Base-by-base conservation (phyloP, 257 asterid genomes). In the Anisodus acutangulus region DNA sequence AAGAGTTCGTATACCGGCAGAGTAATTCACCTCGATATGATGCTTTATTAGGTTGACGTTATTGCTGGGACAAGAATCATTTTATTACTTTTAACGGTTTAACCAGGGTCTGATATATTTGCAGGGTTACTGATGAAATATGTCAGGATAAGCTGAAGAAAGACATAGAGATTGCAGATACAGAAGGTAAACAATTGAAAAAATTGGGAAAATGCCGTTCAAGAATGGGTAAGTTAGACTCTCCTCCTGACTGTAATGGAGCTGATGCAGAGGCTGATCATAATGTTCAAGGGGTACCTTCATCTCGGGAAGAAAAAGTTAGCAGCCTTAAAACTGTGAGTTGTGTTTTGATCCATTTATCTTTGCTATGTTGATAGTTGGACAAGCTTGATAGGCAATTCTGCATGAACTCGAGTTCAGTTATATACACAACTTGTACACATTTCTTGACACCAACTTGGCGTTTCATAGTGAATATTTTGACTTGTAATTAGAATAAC, bases 291-390 rank as follows among this genome's bases (percentile, higher is more conserved):
- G 98, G 98, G 67, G 85, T 87, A 22, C 83, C 93, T 62, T 80
- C 94, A 78, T 93, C 93, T 57, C 98, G 98, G 16, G 99, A 95
- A 87, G 99, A 97, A 90, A 97, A 97, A 97, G 97, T 92, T 87
- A 93, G 98, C 97, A 97, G 98, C 91, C 98, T 95, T 71, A 93
- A 93, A 92, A 94, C 98, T 82, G 99, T 97, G 88, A 90, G 98
- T 88, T 80, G 49, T 43, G 78, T 71, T 86, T 41, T 54, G 57
- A 35, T n/a, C 69, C 85, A 51, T 82, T 54, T 49, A 49, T 82
- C 54, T 51, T 49, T 51, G 17, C 62, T 49, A 51, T 76, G 7
- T 51, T 26, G 45, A 51, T 76, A 49, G 81, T 49, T 19, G 45
- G 81, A 49, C 45, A 49, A 74, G 19, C 17, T 76, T 76, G 22